These are phyloP conservation scores for Sparassis latifolia DNA, from an alignment of 1,284 basidiomycete genomes.

Conservation along the genomic window DNA sequence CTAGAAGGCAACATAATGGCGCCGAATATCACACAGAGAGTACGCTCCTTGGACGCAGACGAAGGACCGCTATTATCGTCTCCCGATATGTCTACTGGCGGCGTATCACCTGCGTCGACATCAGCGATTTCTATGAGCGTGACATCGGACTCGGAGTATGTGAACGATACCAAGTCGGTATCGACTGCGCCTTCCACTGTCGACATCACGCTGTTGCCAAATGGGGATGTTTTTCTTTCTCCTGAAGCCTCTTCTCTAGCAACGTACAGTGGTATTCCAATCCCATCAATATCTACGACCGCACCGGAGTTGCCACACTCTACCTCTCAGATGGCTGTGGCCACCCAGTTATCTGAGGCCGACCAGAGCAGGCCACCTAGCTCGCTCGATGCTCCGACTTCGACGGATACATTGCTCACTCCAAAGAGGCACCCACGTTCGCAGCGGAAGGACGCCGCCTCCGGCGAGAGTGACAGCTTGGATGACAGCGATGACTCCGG, in stretches of 20 bases:
- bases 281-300: slow-evolving; percentile 50
- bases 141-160: slow-evolving; percentile 15
- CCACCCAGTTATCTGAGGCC: too few species aligned
- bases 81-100: slow-evolving; percentile 12
- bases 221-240: not conserved
- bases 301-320: slow-evolving; percentile 32
- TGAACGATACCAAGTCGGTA: slow-evolving; percentile 19
- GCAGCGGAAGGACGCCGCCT: slow-evolving; percentile 3
- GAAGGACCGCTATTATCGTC: slow-evolving; percentile 10
- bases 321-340: too few species aligned
- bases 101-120: slow-evolving; percentile 25
- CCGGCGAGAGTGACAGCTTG: slow-evolving; percentile 33
- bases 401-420: slow-evolving; percentile 19
- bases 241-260: slow-evolving; percentile 1
- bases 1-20: not conserved
- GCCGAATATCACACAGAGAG: not conserved
- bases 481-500: slow-evolving; percentile 28
- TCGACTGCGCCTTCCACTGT: slow-evolving; percentile 23
- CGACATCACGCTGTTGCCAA: slow-evolving; percentile 8
- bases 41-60: not conserved
- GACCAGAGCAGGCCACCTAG: slow-evolving; percentile 2
- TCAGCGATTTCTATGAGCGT: slow-evolving; percentile 18
- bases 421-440: slow-evolving; percentile 20
- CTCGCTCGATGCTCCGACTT: slow-evolving; percentile 11
- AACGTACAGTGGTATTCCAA: slow-evolving; percentile 33